Percentiles rank a stretch among this genome's conserved stretches.
Evolutionary conservation across 352 stramenopile genomes (phyloP).

Genomic region (Phytophthora citricola): DNA sequence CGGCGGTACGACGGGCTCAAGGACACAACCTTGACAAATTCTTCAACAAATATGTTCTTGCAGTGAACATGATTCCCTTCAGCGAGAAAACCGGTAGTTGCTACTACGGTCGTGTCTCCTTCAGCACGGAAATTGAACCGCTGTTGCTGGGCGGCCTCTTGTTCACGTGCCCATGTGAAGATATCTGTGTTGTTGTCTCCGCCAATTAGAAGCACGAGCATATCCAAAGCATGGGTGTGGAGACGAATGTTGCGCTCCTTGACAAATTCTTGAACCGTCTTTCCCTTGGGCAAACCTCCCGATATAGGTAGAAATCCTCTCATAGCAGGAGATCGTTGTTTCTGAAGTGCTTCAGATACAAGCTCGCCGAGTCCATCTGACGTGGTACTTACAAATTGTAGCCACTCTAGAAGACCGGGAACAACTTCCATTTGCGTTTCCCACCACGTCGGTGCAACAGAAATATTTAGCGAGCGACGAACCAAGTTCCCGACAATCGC

Average conservation of each 20-base stretch:
- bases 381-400: slow-evolving; percentile 66
- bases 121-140: slow-evolving; percentile 45
- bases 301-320: slow-evolving; percentile 46
- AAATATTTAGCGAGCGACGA: slow-evolving; percentile 74
- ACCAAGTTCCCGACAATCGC: slow-evolving; percentile 57
- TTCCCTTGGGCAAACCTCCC: slow-evolving; percentile 25
- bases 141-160: slow-evolving; percentile 41
- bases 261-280: slow-evolving; percentile 43
- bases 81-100: slow-evolving; percentile 30
- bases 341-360: slow-evolving; percentile 69
- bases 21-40: slow-evolving; percentile 71
- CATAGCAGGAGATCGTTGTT: slow-evolving; percentile 47
- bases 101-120: slow-evolving; percentile 17
- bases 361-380: slow-evolving; percentile 81
- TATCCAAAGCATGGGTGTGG: slow-evolving; percentile 39
- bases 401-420: slow-evolving; percentile 69
- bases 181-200: slow-evolving; percentile 28
- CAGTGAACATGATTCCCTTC: slow-evolving; percentile 45
- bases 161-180: slow-evolving; percentile 38
- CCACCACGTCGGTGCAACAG: slow-evolving; percentile 72
- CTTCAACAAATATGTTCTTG: slow-evolving; percentile 81
- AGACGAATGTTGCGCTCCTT: slow-evolving; percentile 45
- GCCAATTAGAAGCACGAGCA: slow-evolving; percentile 26
- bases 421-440: slow-evolving; percentile 67
- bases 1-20: slow-evolving; percentile 57